Evolutionary conservation across 169 alveolate species (phyloP).

Genomic region (Pseudocohnilembus persalinus): DNA sequence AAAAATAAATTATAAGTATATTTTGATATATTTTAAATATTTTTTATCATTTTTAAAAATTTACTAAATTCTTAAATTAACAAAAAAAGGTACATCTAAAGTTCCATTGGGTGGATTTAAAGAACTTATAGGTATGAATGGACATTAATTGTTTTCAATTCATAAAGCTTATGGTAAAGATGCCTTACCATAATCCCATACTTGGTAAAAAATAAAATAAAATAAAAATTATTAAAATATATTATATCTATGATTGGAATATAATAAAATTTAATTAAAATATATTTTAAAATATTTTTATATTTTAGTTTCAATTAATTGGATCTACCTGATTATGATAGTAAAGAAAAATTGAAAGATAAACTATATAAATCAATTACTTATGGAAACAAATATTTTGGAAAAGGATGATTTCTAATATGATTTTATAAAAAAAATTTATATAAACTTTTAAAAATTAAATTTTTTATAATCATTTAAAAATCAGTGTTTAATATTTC

Average conservation of each 20-base stretch:
- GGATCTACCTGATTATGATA: conserved; percentile 97
- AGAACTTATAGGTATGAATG: conserved; percentile 98
- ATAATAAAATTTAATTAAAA: neutral
- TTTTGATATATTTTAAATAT: too few relatives aligned
- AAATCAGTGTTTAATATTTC: neutral
- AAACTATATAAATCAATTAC: conserved; percentile 90
- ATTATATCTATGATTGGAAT: neutral
- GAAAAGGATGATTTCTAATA: neutral
- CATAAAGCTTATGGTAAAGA: conserved; percentile 90
- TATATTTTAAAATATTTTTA: neutral
- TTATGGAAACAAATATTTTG: neutral
- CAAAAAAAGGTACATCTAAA: conserved; percentile 81
- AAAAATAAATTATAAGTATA: too few relatives aligned
- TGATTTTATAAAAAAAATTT: neutral
- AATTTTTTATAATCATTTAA: neutral
- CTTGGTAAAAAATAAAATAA: conserved; percentile 83
- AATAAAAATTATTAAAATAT: neutral
- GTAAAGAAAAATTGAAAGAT: conserved; percentile 91
- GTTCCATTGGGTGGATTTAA: conserved; percentile 99
- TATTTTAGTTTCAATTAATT: conserved; percentile 93
- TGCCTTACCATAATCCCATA: conserved; percentile 98
- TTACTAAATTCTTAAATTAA: too few relatives aligned
- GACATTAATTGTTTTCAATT: conserved; percentile 96
- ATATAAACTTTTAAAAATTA: neutral
- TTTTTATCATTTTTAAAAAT: too few relatives aligned